Percentiles rank a stretch among this genome's conserved stretches.
phyloP scores from a whole-genome alignment of 345 rosid genomes.

The Aurinia saxatilis region DNA sequence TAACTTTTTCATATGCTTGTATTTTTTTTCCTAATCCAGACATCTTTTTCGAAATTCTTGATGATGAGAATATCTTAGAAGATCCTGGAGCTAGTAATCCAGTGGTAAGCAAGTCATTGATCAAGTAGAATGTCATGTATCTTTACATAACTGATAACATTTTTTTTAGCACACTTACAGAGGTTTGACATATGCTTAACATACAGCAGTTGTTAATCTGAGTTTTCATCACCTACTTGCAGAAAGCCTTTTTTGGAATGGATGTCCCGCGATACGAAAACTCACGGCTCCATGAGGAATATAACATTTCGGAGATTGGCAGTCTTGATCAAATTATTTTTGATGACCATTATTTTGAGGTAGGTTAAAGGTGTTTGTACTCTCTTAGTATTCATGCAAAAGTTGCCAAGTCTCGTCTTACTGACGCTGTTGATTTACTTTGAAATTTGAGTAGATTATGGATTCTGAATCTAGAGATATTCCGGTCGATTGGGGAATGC shows the following conservation, averaged over 20 bases:
- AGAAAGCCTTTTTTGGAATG: conserved; percentile 85
- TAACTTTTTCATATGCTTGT: neutral
- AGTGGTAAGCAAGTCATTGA: conserved; percentile 60
- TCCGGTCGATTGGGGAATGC: conserved; percentile 91
- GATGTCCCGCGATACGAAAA: conserved; percentile 57
- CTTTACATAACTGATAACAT: neutral
- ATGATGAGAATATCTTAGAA: conserved; percentile 64
- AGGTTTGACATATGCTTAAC: neutral
- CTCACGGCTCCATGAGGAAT: conserved; percentile 40
- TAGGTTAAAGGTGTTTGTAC: conserved; percentile 16
- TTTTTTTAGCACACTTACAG: neutral
- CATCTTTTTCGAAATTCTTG: conserved; percentile 76
- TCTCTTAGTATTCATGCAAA: conserved; percentile 10
- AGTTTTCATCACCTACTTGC: conserved; percentile 20
- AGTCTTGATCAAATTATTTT: conserved; percentile 39
- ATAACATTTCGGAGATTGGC: conserved; percentile 40
- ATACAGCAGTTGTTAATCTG: neutral
- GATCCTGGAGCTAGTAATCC: conserved; percentile 87
- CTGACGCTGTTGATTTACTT: neutral
- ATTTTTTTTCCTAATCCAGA: conserved; percentile 35
- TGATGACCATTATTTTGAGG: conserved; percentile 78
- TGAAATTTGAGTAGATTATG: conserved; percentile 41
- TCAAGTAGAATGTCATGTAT: conserved; percentile 4
- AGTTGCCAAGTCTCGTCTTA: conserved; percentile 8
- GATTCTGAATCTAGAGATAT: conserved; percentile 56